These are phyloP conservation scores for Circinella umbellata DNA, from an alignment of 371 early-diverging fungal genomes.

Conservation along the genomic window DNA sequence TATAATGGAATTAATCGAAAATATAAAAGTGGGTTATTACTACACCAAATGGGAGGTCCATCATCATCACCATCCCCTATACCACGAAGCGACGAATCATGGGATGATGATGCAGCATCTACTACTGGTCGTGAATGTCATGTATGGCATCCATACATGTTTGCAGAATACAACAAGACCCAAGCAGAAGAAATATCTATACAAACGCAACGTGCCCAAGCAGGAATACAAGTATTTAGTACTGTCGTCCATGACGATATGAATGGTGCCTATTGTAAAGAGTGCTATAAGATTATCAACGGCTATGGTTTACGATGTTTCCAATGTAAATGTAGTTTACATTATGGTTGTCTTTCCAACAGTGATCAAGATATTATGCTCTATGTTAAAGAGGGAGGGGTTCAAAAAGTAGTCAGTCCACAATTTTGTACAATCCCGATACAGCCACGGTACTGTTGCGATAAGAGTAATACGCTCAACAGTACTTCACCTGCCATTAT, in stretches of 20 bases:
- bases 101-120: conserved; percentile 5
- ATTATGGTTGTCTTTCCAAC: conserved; percentile 41
- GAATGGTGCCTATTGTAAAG: conserved; percentile 48
- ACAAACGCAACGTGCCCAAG: conserved; percentile 6
- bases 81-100: conserved; percentile 8
- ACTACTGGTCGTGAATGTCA: conserved; percentile 25
- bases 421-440: conserved; percentile 42
- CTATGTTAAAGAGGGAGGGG: conserved; percentile 48
- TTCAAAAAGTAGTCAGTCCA: conserved; percentile 52
- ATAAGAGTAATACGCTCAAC: neutral
- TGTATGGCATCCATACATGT: conserved; percentile 52
- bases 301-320: conserved; percentile 62
- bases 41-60: neutral
- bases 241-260: conserved; percentile 27
- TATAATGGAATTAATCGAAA: conserved; percentile 26
- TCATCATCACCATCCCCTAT: neutral
- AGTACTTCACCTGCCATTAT: conserved; percentile 5
- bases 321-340: conserved; percentile 51
- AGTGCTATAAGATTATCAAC: conserved; percentile 52
- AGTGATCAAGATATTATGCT: conserved; percentile 44
- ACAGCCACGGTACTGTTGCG: conserved; percentile 25
- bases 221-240: neutral
- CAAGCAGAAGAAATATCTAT: conserved; percentile 12
- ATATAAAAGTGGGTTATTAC: conserved; percentile 15
- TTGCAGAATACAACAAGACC: conserved; percentile 19